phyloP scores from a whole-genome alignment of 805 yeast species.

The Yarrowia sp. region DNA sequence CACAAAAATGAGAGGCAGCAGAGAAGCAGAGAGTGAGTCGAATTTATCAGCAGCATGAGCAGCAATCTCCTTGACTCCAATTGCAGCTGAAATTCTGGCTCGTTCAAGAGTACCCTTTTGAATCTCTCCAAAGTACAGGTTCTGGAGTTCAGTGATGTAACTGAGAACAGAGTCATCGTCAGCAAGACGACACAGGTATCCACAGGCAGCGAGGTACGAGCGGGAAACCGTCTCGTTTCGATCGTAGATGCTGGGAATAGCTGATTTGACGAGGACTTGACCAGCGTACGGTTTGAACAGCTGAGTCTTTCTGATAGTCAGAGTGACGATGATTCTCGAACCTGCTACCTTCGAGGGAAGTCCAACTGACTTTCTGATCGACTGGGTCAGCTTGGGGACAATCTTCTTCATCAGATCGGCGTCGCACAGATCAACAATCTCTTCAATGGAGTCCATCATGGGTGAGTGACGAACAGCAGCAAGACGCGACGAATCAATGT shows the following conservation, averaged over 20 bases:
- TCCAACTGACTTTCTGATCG: constrained; percentile 78
- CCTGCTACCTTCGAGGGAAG: constrained; percentile 91
- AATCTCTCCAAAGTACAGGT: constrained; percentile 65
- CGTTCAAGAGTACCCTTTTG: constrained; percentile 53
- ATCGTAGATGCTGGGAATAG: constrained; percentile 61
- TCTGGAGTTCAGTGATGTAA: constrained; percentile 59
- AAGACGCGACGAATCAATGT: constrained; percentile 78
- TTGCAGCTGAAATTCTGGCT: constrained; percentile 60
- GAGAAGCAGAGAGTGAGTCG: constrained; percentile 63
- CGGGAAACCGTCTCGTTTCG: constrained; percentile 74
- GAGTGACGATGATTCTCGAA: constrained; percentile 69
- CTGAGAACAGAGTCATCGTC: constrained; percentile 59
- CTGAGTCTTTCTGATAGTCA: constrained; percentile 64
- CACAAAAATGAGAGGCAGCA: constrained; percentile 79
- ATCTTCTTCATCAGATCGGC: constrained; percentile 58
- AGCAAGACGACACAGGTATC: constrained; percentile 74
- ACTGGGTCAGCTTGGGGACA: constrained; percentile 58
- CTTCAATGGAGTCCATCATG: constrained; percentile 84
- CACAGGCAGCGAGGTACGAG: constrained; percentile 81
- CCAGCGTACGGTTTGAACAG: constrained; percentile 62
- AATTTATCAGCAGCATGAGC: constrained; percentile 74
- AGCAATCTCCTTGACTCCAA: constrained; percentile 69
- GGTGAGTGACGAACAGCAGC: constrained; percentile 82
- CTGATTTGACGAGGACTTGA: constrained; percentile 60
- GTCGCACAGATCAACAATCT: constrained; percentile 64